Conservation (phyloP, 169 alveolate species). For the Cryptosporidium xiaoi region DNA sequence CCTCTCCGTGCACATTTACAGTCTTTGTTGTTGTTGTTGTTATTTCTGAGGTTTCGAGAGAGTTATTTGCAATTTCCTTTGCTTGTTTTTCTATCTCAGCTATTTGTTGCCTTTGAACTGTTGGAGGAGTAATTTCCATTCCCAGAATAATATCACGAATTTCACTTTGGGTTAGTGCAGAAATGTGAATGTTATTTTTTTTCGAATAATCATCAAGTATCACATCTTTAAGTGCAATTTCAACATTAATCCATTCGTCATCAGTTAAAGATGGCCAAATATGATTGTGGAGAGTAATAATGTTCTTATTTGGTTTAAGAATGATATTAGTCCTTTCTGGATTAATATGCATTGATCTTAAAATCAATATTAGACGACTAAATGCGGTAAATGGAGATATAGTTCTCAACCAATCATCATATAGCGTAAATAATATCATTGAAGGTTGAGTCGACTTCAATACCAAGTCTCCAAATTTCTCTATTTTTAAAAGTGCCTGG, state of each 20-base stretch:
- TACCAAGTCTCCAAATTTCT: slow-evolving; percentile 99
- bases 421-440: slow-evolving; percentile 98
- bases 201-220: slow-evolving; percentile 99
- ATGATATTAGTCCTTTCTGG: slow-evolving; percentile 98
- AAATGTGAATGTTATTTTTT: slow-evolving; percentile 97
- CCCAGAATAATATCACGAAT: slow-evolving; percentile 99
- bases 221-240: slow-evolving; percentile 97
- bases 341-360: slow-evolving; percentile 98
- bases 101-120: slow-evolving; percentile 94
- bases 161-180: slow-evolving; percentile 98
- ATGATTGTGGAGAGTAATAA: slow-evolving; percentile 99
- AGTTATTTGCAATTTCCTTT: slow-evolving; percentile 81
- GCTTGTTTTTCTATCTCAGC: slow-evolving; percentile 93
- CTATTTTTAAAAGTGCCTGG: slow-evolving; percentile 97
- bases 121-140: slow-evolving; percentile 99
- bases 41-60: slow-evolving; percentile 82
- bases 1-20: slow-evolving; percentile 97
- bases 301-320: slow-evolving; percentile 95
- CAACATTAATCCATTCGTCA: slow-evolving; percentile 99
- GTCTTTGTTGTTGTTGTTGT: slow-evolving; percentile 93
- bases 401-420: slow-evolving; percentile 99
- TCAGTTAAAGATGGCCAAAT: slow-evolving; percentile 99
- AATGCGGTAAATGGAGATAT: slow-evolving; percentile 98
- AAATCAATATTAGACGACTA: slow-evolving; percentile 94
- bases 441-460: slow-evolving; percentile 99